phyloP scores from a whole-genome alignment of 1,284 basidiomycete species.

The Cryptococcus maquisensis region DNA sequence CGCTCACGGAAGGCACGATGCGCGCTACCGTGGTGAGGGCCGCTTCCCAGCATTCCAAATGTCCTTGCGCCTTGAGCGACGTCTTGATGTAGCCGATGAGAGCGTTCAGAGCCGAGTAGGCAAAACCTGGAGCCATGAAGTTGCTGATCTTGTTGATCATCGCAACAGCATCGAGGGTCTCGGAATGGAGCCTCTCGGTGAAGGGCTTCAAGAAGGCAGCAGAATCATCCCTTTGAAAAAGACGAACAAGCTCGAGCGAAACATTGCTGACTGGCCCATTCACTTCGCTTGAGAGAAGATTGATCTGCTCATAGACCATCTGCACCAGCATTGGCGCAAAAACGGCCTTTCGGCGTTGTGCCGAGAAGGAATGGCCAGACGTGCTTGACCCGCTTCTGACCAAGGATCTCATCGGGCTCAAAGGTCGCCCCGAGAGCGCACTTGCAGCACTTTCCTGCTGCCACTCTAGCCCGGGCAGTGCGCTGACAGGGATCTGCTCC shows the following conservation, averaged over 20 bases:
- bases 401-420: constrained; percentile 16
- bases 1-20: constrained; percentile 62
- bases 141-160: constrained; percentile 55
- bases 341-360: constrained; percentile 22
- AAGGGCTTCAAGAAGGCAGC: constrained; percentile 61
- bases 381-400: constrained; percentile 17
- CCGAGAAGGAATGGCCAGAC: constrained; percentile 14
- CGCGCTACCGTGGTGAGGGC: constrained; percentile 59
- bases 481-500: constrained; percentile 37
- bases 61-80: constrained; percentile 50
- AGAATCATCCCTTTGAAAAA: constrained; percentile 71
- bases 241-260: constrained; percentile 59
- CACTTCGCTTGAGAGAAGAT: constrained; percentile 54
- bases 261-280: constrained; percentile 58
- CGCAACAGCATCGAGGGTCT: constrained; percentile 54
- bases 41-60: constrained; percentile 56
- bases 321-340: constrained; percentile 29
- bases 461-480: constrained; percentile 19
- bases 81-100: constrained; percentile 66
- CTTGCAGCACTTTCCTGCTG: constrained; percentile 10
- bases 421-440: background rate
- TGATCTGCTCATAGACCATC: constrained; percentile 29
- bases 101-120: constrained; percentile 65
- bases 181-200: constrained; percentile 58
- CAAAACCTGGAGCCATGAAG: constrained; percentile 60